Evolutionary conservation across 2,329 filamentous ascomycete species (phyloP).

Genomic region (Colletotrichum neosansevieriae): DNA sequence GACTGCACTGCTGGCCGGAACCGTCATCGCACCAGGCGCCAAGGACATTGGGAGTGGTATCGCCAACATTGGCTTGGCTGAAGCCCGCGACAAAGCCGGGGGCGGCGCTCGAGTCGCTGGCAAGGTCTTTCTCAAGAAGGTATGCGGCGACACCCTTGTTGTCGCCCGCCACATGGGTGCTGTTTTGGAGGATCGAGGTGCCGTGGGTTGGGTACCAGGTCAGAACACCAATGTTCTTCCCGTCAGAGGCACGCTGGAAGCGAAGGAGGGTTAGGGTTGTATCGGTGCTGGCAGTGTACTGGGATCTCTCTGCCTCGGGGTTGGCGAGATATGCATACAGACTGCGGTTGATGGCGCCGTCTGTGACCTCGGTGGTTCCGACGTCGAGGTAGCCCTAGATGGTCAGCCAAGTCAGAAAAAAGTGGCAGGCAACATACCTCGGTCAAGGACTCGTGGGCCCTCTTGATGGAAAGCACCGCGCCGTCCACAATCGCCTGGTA

Average conservation of each 20-base stretch:
- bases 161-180: conserved; percentile 91
- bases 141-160: conserved; percentile 95
- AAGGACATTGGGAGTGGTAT: conserved; percentile 88
- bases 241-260: conserved; percentile 79
- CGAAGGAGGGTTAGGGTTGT: conserved; percentile 79
- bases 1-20: conserved; percentile 76
- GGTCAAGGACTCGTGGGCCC: conserved; percentile 79
- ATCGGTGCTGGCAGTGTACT: conserved; percentile 70
- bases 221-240: conserved; percentile 82
- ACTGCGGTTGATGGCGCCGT: conserved; percentile 91
- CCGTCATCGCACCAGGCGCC: conserved; percentile 93
- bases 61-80: conserved; percentile 90
- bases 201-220: conserved; percentile 96
- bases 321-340: conserved; percentile 90
- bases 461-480: conserved; percentile 81
- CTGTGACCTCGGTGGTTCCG: conserved; percentile 75
- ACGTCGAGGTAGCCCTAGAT: conserved; percentile 74
- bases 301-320: conserved; percentile 77
- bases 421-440: conserved; percentile 50
- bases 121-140: conserved; percentile 80
- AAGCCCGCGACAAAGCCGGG: conserved; percentile 89
- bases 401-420: not conserved
- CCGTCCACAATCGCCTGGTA: conserved; percentile 92
- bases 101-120: conserved; percentile 65
- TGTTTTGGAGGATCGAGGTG: conserved; percentile 91